These are phyloP conservation scores for Starmerella stellata DNA, from an alignment of 805 yeast species.

Conservation along the genomic window DNA sequence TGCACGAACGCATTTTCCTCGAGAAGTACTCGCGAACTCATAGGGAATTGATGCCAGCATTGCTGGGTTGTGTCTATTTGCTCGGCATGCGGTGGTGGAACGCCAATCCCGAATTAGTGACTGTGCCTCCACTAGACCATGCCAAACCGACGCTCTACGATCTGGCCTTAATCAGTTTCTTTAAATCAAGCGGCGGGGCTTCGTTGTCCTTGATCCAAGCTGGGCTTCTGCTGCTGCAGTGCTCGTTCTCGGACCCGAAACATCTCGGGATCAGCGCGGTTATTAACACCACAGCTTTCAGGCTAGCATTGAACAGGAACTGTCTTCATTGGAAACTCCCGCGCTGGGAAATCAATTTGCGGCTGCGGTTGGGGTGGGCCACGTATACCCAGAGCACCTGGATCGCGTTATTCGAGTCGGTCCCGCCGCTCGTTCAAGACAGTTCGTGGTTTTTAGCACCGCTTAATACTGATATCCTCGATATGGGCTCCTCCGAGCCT, in stretches of 20 bases:
- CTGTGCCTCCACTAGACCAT: conserved; percentile 57
- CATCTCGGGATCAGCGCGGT: conserved; percentile 79
- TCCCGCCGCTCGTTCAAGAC: conserved; percentile 60
- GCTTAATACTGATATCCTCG: conserved; percentile 14
- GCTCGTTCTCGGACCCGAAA: conserved; percentile 36
- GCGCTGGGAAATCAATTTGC: conserved; percentile 80
- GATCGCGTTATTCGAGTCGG: conserved; percentile 61
- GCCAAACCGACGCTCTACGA: conserved; percentile 42
- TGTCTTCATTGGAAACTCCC: conserved; percentile 85
- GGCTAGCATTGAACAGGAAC: conserved; percentile 76
- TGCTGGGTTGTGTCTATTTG: conserved; percentile 76
- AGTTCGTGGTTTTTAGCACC: conserved; percentile 57
- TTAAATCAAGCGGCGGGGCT: conserved; percentile 66
- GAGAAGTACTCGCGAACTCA: conserved; percentile 85
- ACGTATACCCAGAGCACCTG: conserved; percentile 84
- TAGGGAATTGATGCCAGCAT: conserved; percentile 77
- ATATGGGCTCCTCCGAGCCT: conserved; percentile 19
- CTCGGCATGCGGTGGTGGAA: conserved; percentile 93
- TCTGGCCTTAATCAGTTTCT: conserved; percentile 46
- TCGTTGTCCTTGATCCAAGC: conserved; percentile 55
- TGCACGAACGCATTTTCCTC: conserved; percentile 77
- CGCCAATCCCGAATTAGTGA: conserved; percentile 56
- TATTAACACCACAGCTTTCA: conserved; percentile 75
- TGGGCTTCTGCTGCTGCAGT: conserved; percentile 29
- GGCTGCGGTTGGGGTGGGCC: conserved; percentile 90